Percentiles rank a stretch among this genome's conserved stretches.
Conservation (phyloP, 768 basidiomycete genomes). For the Lepiota brunneoincarnata region DNA sequence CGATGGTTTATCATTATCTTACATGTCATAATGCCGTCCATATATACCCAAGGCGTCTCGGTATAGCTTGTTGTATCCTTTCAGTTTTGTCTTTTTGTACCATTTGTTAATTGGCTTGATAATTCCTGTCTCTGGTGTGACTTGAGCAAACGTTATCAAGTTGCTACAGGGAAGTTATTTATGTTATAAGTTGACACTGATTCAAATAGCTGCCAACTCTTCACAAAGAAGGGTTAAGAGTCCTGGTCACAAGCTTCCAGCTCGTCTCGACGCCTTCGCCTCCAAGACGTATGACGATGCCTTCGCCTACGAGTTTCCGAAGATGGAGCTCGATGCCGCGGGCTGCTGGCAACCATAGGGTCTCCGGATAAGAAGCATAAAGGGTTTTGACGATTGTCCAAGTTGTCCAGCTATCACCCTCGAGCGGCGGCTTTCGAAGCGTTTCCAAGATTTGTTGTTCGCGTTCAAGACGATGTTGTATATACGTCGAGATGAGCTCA, state of each 20-base stretch:
- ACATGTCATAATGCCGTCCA: conserved; percentile 2
- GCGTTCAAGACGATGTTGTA: conserved; percentile 75
- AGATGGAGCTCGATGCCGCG: conserved; percentile 68
- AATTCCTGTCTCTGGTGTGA: too few relatives aligned
- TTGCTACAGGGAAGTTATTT: too few relatives aligned
- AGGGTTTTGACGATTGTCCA: conserved; percentile 63
- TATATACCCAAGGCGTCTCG: not conserved
- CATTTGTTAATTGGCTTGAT: too few relatives aligned
- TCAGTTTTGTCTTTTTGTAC: too few relatives aligned
- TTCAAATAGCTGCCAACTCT: not conserved
- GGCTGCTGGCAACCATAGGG: conserved; percentile 73
- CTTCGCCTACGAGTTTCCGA: conserved; percentile 67
- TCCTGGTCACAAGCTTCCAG: conserved; percentile 37
- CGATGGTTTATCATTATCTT: not conserved
- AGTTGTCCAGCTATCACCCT: conserved; percentile 48
- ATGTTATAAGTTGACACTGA: too few relatives aligned
- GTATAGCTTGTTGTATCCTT: too few relatives aligned
- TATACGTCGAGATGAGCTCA: conserved; percentile 65
- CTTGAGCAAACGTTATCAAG: too few relatives aligned
- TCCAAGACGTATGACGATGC: conserved; percentile 44
- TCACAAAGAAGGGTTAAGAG: conserved; percentile 19
- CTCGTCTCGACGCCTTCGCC: conserved; percentile 49
- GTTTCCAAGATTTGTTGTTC: conserved; percentile 73
- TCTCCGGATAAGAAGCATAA: conserved; percentile 71
- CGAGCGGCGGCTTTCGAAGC: conserved; percentile 35